Percentiles rank a stretch among this genome's conserved stretches.
phyloP scores from a whole-genome alignment of 768 basidiomycete species.

The Pleurotus giganteus region DNA sequence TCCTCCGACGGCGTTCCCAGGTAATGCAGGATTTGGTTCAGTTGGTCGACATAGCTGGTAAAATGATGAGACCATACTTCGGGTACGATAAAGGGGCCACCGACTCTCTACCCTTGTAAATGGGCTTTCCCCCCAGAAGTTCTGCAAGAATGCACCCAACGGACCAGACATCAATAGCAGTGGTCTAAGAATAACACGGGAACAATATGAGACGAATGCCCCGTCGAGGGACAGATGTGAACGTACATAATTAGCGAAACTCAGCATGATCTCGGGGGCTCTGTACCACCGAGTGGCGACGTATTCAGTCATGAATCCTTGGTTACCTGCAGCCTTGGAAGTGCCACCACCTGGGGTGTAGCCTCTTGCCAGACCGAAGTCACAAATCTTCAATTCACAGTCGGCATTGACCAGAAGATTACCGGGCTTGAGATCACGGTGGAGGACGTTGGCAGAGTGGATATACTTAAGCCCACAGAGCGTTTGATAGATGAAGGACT shows the following conservation, averaged over 20 bases:
- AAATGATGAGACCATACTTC: slow-evolving; percentile 10
- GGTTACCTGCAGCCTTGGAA: slow-evolving; percentile 71
- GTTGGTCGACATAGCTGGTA: slow-evolving; percentile 90
- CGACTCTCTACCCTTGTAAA: slow-evolving; percentile 96
- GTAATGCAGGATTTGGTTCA: slow-evolving; percentile 97
- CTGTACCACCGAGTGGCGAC: slow-evolving; percentile 99
- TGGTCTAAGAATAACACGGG: slow-evolving; percentile 49
- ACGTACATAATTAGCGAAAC: slow-evolving; percentile 90
- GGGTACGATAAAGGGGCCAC: slow-evolving; percentile 24
- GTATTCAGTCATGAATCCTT: slow-evolving; percentile 99
- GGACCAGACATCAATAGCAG: slow-evolving; percentile 94
- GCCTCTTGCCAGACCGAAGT: slow-evolving; percentile 95
- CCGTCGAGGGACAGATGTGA: neutral
- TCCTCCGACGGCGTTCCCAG: slow-evolving; percentile 98
- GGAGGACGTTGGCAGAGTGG: slow-evolving; percentile 96
- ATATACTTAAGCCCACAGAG: slow-evolving; percentile 98
- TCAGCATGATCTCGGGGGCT: slow-evolving; percentile 98
- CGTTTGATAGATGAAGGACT: slow-evolving; percentile 97
- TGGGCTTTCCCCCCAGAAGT: slow-evolving; percentile 88
- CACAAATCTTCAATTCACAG: slow-evolving; percentile 97
- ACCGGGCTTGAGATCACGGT: slow-evolving; percentile 93
- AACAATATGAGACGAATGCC: slow-evolving; percentile 14
- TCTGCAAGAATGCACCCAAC: slow-evolving; percentile 96
- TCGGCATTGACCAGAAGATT: slow-evolving; percentile 97
- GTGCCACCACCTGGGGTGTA: slow-evolving; percentile 84